Base-by-base conservation (phyloP, 164 flowering plant species). In the Cinnamomum chago region DNA sequence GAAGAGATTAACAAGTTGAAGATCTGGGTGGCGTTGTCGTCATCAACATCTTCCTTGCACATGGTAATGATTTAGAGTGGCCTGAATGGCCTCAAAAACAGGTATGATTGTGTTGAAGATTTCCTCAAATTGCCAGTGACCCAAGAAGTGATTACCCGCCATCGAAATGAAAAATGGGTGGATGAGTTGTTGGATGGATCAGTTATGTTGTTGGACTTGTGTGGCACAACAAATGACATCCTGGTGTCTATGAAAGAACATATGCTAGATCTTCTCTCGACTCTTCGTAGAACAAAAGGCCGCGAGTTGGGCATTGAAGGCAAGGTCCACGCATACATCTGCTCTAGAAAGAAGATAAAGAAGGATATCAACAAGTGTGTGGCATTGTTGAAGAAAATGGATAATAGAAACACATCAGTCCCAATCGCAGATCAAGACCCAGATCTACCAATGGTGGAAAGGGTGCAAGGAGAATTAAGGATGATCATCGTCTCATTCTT, bases 111-210 rank as follows among this genome's bases (percentile, higher is more conserved):
- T 18, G 70, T 82, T 28, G 62, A 79, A 20, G 78, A 78, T 22
- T 40, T 78, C 11, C 76, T 78, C 25, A 75, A 70, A 64, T 24
- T 76, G 65, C 81, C 81, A 23, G 51, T 22, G 14, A 50, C 75
- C 65, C 77, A 72, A 35, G 40, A 35, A 35, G 40, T 80, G 9
- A 65, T n/a, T 12, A 18, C 74, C 58, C 74, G 71, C 65, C 68
- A 52, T 23, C 58, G 35, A 3, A 64, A 81, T 47, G 73, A 79
- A 55, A 82, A 79, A 70, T 77, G 79, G 67, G 75, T 76, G 17
- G 82, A 76, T n/a, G 83, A 81, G 55, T 65, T 70, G 10, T 28
- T 83, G 52, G 85, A 83, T 30, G 85, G 80, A 58, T 84, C 83
- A 12, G 75, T 85, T 3, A 80, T 79, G 65, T 78, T 82, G 67